Evolutionary conservation across 371 early-diverging fungal species (phyloP).

Genomic region (Rhizomucor pusillus): DNA sequence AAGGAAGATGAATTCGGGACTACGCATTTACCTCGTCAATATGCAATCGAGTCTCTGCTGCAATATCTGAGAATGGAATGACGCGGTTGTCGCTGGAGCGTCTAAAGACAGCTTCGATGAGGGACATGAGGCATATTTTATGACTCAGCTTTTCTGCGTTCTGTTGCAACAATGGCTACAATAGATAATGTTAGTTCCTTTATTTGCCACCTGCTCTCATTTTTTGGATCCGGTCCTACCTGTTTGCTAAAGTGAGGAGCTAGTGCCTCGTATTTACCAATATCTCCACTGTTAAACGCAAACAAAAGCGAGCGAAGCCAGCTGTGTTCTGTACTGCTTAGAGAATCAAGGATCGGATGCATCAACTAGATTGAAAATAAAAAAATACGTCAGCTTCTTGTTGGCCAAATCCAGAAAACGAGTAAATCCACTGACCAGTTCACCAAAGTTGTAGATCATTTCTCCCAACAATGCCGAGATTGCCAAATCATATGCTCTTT

Average conservation of each 20-base stretch:
- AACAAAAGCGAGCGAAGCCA: slow-evolving; percentile 87
- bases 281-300: slow-evolving; percentile 94
- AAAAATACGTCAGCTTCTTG: no score
- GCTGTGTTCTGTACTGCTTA: slow-evolving; percentile 75
- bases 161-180: slow-evolving; percentile 74
- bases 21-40: slow-evolving; percentile 54
- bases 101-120: slow-evolving; percentile 92
- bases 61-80: slow-evolving; percentile 83
- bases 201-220: background rate
- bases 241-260: slow-evolving; percentile 70
- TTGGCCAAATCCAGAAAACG: no score
- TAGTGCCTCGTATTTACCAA: slow-evolving; percentile 86
- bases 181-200: slow-evolving; percentile 1
- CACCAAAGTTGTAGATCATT: slow-evolving; percentile 98
- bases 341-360: slow-evolving; percentile 90
- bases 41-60: slow-evolving; percentile 83
- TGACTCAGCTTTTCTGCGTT: slow-evolving; percentile 76
- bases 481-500: slow-evolving; percentile 90
- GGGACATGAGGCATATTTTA: slow-evolving; percentile 96
- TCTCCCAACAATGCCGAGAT: slow-evolving; percentile 92
- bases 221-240: slow-evolving; percentile 40
- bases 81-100: slow-evolving; percentile 78
- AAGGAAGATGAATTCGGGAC: background rate
- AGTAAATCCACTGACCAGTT: slow-evolving; percentile 80
- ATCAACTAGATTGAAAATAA: slow-evolving; percentile 75